Evolutionary conservation across 179 eudicot genomes (phyloP).

Genomic region (Amaranthus tricolor): DNA sequence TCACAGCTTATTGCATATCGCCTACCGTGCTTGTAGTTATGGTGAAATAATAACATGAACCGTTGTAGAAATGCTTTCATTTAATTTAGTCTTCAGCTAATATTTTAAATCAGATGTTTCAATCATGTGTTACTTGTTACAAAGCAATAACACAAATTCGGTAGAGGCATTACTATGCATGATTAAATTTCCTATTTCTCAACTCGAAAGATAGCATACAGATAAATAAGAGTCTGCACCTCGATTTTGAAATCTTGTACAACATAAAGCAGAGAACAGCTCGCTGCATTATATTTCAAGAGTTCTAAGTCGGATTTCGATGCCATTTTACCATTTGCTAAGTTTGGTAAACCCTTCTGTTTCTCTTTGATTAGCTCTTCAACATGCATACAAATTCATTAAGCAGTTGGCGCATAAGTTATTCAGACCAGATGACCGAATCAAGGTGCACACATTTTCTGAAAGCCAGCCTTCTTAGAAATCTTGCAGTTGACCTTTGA

Average conservation of each 20-base stretch:
- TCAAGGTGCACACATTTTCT: not conserved
- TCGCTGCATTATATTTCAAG: not conserved
- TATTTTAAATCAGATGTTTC: no score
- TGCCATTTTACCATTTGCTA: not conserved
- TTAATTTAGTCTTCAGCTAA: not conserved
- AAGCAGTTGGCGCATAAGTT: not conserved
- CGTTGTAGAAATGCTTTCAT: not conserved
- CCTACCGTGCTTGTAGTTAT: constrained; percentile 1
- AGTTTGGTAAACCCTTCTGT: not conserved
- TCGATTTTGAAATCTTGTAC: not conserved
- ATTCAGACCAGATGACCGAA: not conserved
- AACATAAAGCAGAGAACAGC: not conserved
- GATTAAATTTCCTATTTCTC: no score
- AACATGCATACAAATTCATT: not conserved
- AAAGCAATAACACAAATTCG: no score
- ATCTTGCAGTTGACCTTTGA: constrained; percentile 19
- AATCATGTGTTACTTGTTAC: no score
- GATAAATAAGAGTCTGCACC: not conserved
- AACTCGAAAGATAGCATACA: not conserved
- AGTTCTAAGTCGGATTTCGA: not conserved
- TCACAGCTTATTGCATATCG: no score
- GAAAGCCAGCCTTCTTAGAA: not conserved
- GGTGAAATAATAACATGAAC: not conserved
- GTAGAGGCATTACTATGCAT: no score
- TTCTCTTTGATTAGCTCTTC: not conserved